Conservation (phyloP, 805 yeast genomes). For the Metschnikowia lochheadii region DNA sequence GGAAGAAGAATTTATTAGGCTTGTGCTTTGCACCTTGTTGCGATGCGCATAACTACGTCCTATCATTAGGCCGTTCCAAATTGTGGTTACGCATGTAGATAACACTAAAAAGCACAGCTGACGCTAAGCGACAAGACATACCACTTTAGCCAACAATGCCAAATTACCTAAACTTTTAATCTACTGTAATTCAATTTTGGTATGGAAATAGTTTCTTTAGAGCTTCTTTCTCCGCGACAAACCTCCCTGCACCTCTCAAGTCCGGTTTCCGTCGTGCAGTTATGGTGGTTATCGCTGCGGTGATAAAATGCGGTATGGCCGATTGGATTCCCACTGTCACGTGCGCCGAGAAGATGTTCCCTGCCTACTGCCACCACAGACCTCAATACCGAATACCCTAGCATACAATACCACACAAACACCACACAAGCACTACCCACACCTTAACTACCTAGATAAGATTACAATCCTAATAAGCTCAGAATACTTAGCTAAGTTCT, state of each 20-base stretch:
- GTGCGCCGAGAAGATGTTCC: background rate
- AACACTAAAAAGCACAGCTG: background rate
- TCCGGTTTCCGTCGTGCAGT: background rate
- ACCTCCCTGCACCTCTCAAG: too few relatives aligned
- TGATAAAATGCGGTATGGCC: background rate
- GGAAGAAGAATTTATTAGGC: background rate
- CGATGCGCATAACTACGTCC: constrained; percentile 1
- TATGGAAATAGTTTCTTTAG: too few relatives aligned
- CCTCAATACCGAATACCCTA: too few relatives aligned
- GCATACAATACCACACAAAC: background rate
- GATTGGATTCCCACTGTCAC: background rate
- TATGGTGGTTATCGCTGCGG: background rate
- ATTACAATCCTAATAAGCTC: too few relatives aligned
- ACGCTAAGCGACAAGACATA: background rate
- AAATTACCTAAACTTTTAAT: too few relatives aligned
- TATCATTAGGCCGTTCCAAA: background rate
- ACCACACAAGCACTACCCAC: too few relatives aligned
- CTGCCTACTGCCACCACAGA: background rate
- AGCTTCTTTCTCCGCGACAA: too few relatives aligned
- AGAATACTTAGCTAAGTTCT: too few relatives aligned
- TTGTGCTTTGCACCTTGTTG: background rate
- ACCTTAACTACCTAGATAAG: too few relatives aligned
- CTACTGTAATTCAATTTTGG: too few relatives aligned
- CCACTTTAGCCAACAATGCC: background rate
- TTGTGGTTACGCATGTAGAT: constrained; percentile 1